phyloP scores from a whole-genome alignment of 2,329 filamentous ascomycete species.

The Fusarium duplospermum region DNA sequence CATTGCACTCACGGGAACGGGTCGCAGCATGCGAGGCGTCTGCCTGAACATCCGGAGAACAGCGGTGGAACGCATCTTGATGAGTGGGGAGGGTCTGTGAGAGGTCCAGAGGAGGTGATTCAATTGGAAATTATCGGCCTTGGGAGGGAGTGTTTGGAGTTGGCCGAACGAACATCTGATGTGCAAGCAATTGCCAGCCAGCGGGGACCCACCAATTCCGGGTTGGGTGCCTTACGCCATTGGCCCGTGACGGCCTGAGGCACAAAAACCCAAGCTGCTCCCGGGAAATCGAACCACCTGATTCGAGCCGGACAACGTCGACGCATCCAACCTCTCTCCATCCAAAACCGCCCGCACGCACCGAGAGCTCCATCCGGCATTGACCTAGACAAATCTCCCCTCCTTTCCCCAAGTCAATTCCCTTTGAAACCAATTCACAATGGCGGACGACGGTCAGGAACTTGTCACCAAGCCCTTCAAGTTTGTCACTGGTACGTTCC shows the following conservation, averaged over 20 bases:
- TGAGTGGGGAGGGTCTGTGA: conserved; percentile 46
- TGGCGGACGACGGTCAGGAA: conserved; percentile 85
- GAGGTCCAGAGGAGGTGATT: conserved; percentile 45
- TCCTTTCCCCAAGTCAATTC: conserved; percentile 34
- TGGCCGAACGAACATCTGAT: conserved; percentile 51
- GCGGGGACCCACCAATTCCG: conserved; percentile 45
- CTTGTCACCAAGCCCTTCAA: conserved; percentile 98
- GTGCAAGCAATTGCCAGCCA: conserved; percentile 46
- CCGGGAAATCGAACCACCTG: conserved; percentile 54
- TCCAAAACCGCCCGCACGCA: conserved; percentile 38
- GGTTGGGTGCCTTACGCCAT: conserved; percentile 51
- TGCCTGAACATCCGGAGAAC: conserved; percentile 75
- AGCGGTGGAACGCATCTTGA: conserved; percentile 74
- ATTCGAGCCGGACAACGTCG: conserved; percentile 53
- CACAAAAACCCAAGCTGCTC: conserved; percentile 47
- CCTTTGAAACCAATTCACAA: conserved; percentile 64
- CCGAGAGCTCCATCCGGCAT: conserved; percentile 53
- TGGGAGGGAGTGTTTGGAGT: conserved; percentile 45
- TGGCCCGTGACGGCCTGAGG: conserved; percentile 53
- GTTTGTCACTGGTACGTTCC: conserved; percentile 93
- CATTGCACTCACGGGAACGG: conserved; percentile 73
- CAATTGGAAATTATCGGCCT: conserved; percentile 49
- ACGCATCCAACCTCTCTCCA: conserved; percentile 50
- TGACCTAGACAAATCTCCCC: conserved; percentile 40
- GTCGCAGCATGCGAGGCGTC: conserved; percentile 74